Evolutionary conservation across 768 basidiomycete species (phyloP).

Genomic region (Amyloporia xantha): DNA sequence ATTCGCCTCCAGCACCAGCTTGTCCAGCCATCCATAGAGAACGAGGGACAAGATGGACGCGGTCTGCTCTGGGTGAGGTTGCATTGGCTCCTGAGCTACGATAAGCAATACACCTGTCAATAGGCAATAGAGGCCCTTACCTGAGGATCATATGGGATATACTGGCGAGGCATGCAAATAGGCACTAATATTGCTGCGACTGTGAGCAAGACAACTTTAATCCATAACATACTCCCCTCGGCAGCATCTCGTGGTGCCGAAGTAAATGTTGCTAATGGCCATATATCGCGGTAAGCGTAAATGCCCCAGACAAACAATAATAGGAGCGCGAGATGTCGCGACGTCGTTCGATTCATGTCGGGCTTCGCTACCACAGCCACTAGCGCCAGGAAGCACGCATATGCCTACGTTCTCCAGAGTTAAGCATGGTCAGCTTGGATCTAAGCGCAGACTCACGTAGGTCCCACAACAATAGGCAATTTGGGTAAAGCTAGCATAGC

Average conservation of each 20-base stretch:
- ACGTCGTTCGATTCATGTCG: conserved; percentile 17
- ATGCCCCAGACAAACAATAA: conserved; percentile 41
- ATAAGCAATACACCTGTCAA: too few species aligned
- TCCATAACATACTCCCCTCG: conserved; percentile 47
- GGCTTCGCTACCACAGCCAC: conserved; percentile 11
- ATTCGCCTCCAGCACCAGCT: conserved; percentile 22
- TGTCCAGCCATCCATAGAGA: conserved; percentile 34
- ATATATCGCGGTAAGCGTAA: conserved; percentile 50
- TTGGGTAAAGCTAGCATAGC: conserved; percentile 24
- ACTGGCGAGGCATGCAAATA: conserved; percentile 45
- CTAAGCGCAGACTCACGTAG: conserved; percentile 26
- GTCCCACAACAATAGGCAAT: conserved; percentile 20
- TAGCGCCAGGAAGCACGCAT: conserved; percentile 16
- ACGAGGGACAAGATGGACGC: conserved; percentile 33
- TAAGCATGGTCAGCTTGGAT: background rate
- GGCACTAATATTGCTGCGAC: conserved; percentile 42
- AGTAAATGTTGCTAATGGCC: too few species aligned
- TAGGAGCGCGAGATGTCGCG: conserved; percentile 41
- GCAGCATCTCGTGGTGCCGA: conserved; percentile 36
- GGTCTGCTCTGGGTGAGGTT: conserved; percentile 37
- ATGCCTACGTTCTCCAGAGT: conserved; percentile 10
- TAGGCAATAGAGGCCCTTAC: too few species aligned
- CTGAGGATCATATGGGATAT: conserved; percentile 48
- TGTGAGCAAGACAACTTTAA: conserved; percentile 38
- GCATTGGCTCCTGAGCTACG: conserved; percentile 10